A percentile compares a stretch with the other conserved stretches of the same genome.
These are phyloP conservation scores for Oryza glumipatula DNA, from an alignment of 176 grass and related monocot genomes.

Conservation along the genomic window DNA sequence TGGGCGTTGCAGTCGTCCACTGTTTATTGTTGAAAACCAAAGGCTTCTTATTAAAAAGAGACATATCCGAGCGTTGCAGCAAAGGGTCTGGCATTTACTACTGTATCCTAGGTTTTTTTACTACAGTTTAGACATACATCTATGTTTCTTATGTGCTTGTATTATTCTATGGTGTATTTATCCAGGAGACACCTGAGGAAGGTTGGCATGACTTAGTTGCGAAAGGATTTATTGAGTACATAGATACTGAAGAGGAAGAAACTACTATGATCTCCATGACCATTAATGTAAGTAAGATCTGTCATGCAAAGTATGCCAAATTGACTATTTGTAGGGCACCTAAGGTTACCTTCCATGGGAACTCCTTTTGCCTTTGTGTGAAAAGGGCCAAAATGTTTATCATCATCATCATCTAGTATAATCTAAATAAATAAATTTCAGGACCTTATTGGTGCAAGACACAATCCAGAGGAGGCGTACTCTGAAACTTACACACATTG, in stretches of 20 bases:
- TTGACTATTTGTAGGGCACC: constrained; percentile 6
- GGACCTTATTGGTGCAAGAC: constrained; percentile 77
- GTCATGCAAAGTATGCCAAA: constrained; percentile 17
- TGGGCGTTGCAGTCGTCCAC: constrained; percentile 91
- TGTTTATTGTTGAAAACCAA: constrained; percentile 96
- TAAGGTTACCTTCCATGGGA: background rate
- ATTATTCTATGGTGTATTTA: constrained; percentile 36
- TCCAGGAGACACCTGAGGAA: constrained; percentile 88
- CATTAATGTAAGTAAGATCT: constrained; percentile 72
- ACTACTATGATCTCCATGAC: constrained; percentile 99
- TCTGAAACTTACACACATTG: constrained; percentile 91
- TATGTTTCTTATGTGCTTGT: constrained; percentile 38
- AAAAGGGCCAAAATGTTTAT: constrained; percentile 1
- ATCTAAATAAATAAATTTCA: constrained; percentile 53
- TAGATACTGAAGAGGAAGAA: constrained; percentile 98
- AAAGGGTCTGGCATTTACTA: constrained; percentile 63
- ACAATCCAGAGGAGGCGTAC: constrained; percentile 77
- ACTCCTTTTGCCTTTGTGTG: background rate
- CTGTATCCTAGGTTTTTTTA: constrained; percentile 29
- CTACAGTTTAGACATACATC: constrained; percentile 17
- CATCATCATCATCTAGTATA: constrained; percentile 42
- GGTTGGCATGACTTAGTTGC: constrained; percentile 93
- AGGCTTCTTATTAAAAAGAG: constrained; percentile 91
- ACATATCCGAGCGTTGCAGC: constrained; percentile 86
- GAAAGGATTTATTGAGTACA: constrained; percentile 97